Base-by-base conservation (phyloP, 495 filamentous ascomycete species). In the Viridothelium virens region DNA sequence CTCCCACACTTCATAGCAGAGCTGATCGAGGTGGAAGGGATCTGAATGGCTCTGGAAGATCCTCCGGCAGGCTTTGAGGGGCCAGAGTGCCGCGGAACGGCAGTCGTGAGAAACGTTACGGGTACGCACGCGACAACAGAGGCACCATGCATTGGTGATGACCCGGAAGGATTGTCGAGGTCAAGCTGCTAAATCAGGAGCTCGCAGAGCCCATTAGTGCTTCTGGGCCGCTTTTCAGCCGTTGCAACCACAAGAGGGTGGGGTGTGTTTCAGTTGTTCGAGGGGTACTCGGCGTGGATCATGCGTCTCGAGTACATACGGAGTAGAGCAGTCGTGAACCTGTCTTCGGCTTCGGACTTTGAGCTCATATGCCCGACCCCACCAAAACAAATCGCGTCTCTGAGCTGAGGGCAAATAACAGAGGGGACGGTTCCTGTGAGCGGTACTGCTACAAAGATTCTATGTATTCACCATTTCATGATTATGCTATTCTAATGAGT, bases 1-100 rank as follows among this genome's bases (percentile, higher is more conserved):
- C 31, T 59, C 53, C 7, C 53, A 31, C 53, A 36, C 31, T 59
- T 59, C 53, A 59, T 59, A 36, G n/a, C 53, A 33, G 36, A 36
- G 7, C 2, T 36, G 7, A 33, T 1, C 3, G 53, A 59, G 6
- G 25, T 10, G 53, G 31, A 34, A 2, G 25, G 18, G 7, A n/a
- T n/a, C 5, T 5, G 11, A 2, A 5, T 18, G 48, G n/a, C 11
- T n/a, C 18, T 5, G 11, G 48, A 53, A 25, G 18, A 5, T 9
- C 48, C 18, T 18, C 18, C 18, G 12, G 48, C 11, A 9, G 48
- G 11, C 11, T 5, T 16, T n/a, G 48, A 9, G 48, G 48, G 48
- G 48, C 11, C 53, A 59, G 53, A 44, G 41, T 14, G 6, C 41
- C 7, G 7, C 6, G 14, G 53, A 31, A 59, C 36, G 31, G 18